phyloP scores from a whole-genome alignment of 306 rosid species.

The Cicer bijugum region DNA sequence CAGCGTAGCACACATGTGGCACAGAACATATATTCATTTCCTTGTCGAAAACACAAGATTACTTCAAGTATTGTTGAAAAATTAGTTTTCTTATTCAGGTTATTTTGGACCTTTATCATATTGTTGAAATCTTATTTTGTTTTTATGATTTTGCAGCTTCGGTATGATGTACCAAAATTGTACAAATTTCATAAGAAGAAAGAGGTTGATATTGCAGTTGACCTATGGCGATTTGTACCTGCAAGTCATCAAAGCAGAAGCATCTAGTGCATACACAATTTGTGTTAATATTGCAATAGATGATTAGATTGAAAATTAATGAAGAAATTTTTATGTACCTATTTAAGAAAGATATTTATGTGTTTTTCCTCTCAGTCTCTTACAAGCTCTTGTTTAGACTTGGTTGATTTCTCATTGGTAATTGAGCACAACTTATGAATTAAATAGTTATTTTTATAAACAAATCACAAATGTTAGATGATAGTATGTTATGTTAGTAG shows the following conservation, averaged over 20 bases:
- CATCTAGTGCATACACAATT: slow-evolving; percentile 38
- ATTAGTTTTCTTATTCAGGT: slow-evolving; percentile 18
- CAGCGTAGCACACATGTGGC: too few relatives aligned
- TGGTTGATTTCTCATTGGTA: not conserved
- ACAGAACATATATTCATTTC: not conserved
- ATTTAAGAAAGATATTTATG: not conserved
- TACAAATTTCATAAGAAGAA: slow-evolving; percentile 94
- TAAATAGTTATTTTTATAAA: not conserved
- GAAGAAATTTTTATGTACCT: not conserved
- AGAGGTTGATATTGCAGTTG: slow-evolving; percentile 84
- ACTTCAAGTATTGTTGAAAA: not conserved
- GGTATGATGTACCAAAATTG: slow-evolving; percentile 67
- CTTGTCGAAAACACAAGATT: not conserved
- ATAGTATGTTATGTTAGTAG: not conserved
- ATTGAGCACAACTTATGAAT: slow-evolving; percentile 23
- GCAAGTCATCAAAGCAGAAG: slow-evolving; percentile 46
- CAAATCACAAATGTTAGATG: too few relatives aligned
- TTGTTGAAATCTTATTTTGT: slow-evolving; percentile 1
- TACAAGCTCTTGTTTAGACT: slow-evolving; percentile 35
- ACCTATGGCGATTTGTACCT: slow-evolving; percentile 92
- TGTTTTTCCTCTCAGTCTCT: not conserved
- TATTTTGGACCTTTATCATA: slow-evolving; percentile 10
- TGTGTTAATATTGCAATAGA: slow-evolving; percentile 14
- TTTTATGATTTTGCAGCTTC: slow-evolving; percentile 64
- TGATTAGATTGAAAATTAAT: slow-evolving; percentile 27